phyloP scores from a whole-genome alignment of 306 rosid genomes.

The Leucaena leucocephala region DNA sequence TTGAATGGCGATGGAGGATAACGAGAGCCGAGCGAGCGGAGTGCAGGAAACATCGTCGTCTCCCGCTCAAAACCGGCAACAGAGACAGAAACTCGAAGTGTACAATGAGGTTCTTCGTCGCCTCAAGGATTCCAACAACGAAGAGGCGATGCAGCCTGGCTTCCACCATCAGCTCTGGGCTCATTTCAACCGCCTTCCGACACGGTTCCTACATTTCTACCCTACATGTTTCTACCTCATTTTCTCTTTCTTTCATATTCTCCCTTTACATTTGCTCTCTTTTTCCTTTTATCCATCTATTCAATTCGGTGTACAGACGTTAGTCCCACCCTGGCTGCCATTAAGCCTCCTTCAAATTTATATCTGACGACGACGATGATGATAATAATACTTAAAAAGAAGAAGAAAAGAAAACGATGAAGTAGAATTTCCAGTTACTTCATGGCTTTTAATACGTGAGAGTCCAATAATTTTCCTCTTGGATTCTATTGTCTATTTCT shows the following conservation, averaged over 20 bases:
- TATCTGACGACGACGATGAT: neutral
- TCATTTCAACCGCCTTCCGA: constrained; percentile 95
- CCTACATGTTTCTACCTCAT: neutral
- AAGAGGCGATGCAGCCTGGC: constrained; percentile 72
- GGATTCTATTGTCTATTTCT: neutral
- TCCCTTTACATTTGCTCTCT: neutral
- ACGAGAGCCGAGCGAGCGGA: constrained; percentile 77
- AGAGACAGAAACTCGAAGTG: constrained; percentile 70
- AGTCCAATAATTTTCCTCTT: neutral
- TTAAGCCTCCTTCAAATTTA: neutral
- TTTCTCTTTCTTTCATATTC: neutral
- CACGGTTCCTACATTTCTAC: constrained; percentile 63
- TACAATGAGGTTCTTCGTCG: constrained; percentile 96
- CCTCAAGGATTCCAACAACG: constrained; percentile 64
- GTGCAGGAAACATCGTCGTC: constrained; percentile 45
- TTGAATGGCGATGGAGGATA: constrained; percentile 64
- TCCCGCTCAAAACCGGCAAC: constrained; percentile 61
- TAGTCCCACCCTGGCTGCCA: neutral
- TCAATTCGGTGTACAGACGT: neutral
- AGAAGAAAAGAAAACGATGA: neutral
- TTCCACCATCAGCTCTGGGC: constrained; percentile 86
- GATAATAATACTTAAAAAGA: neutral
- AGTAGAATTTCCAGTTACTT: neutral
- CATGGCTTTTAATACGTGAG: neutral
- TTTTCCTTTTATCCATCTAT: neutral